These are phyloP conservation scores for Corniculantispora saksenae DNA, from an alignment of 2,329 filamentous ascomycete species.

Conservation along the genomic window DNA sequence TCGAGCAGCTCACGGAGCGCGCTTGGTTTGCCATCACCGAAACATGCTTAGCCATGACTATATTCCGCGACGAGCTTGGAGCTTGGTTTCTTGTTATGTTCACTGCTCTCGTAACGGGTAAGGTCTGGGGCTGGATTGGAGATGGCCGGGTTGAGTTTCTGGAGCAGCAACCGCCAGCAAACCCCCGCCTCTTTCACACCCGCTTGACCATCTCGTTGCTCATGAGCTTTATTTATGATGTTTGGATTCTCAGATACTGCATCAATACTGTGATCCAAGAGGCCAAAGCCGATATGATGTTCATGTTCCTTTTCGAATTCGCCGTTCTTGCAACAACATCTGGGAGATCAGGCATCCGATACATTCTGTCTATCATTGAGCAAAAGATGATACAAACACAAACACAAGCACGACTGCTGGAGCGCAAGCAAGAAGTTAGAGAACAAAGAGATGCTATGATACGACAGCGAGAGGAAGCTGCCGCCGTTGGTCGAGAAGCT, in stretches of 20 bases:
- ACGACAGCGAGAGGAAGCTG: constrained; percentile 48
- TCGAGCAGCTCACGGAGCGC: constrained; percentile 95
- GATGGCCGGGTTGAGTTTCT: constrained; percentile 91
- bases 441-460: constrained; percentile 56
- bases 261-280: constrained; percentile 81
- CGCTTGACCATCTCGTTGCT: constrained; percentile 77
- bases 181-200: constrained; percentile 83
- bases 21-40: constrained; percentile 98
- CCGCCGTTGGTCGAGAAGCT: constrained; percentile 55
- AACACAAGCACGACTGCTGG: constrained; percentile 66
- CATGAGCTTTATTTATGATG: constrained; percentile 77
- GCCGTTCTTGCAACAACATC: constrained; percentile 82
- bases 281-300: constrained; percentile 97
- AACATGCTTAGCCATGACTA: constrained; percentile 96
- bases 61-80: constrained; percentile 92
- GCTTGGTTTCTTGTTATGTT: constrained; percentile 98
- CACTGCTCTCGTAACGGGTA: constrained; percentile 84
- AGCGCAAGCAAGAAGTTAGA: constrained; percentile 68
- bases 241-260: constrained; percentile 78
- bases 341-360: constrained; percentile 75
- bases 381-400: constrained; percentile 74
- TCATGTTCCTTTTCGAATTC: constrained; percentile 99
- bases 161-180: constrained; percentile 91
- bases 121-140: constrained; percentile 98
- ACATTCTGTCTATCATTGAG: constrained; percentile 77